Base-by-base conservation (phyloP, 2,329 filamentous ascomycete genomes). In the Pseudogymnoascus sp. region DNA sequence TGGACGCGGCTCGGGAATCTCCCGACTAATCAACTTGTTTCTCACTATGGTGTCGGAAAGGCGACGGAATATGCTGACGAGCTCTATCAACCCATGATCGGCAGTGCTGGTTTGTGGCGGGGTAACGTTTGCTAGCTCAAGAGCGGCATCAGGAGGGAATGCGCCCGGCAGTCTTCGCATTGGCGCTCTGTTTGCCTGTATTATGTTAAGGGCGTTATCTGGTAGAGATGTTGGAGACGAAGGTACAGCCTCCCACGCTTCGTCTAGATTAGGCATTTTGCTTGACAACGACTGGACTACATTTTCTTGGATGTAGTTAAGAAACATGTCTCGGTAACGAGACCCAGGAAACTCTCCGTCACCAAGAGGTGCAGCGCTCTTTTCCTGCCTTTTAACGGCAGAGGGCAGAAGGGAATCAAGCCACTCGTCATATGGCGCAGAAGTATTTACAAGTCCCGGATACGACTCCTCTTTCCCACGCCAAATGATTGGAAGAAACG, bases 401-500 rank as follows among this genome's bases (percentile, higher is more conserved):
- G 75, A 73, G n/a, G 36, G 31, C 23, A 66, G 53, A 34, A 65
- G 16, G 38, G 37, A 42, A 31, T 66, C 59, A 18, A 73, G 28
- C 69, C 70, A 73, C 2, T 70, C 79, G 3, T 86, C 81, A 71
- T 96, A 93, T 0, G 81, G 74, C 16, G 75, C 75, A 25, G 34
- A 38, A 4, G 86, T 77, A 61, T 85, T 81, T 38, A 97, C 77
- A n/a, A 85, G 81, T 3, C 90, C 88, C 0, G 91, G 87, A 66
- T 93, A 91, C 1, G 87, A 85, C 72, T 96, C 90, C 69, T 96
- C 90, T 71, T 96, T 89, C 25, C 90, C 90, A 73, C 93, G 96
- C 95, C 95, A 99, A 38, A 96, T 87, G 66, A 99, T 91, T 0
- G 96, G 96, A 38, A 99, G 75, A 77, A 99, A 99, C 0, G 91